These are phyloP conservation scores for Dendrobium nobile DNA, from an alignment of 106 monocot genomes.

Conservation along the genomic window DNA sequence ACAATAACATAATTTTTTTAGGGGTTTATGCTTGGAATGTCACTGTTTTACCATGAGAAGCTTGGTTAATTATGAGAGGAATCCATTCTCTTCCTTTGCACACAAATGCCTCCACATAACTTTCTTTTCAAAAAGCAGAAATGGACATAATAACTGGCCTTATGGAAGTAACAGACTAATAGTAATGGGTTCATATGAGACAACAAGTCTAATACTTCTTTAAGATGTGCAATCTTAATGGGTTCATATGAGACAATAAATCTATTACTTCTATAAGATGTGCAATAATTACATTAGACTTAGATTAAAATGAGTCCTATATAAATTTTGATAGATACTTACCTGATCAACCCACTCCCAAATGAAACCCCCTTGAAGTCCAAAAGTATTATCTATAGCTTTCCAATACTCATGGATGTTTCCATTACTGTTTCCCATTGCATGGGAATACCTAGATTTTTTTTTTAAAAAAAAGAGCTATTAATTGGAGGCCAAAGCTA, in stretches of 20 bases:
- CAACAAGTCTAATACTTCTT: too few species aligned
- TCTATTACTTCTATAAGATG: background rate
- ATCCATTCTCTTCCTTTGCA: background rate
- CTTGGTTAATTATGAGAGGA: background rate
- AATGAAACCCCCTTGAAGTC: constrained; percentile 97
- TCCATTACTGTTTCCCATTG: constrained; percentile 98
- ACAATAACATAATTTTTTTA: background rate
- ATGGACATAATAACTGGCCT: too few species aligned
- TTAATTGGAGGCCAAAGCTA: constrained; percentile 3
- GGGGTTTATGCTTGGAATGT: background rate
- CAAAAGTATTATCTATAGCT: constrained; percentile 76
- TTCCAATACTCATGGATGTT: constrained; percentile 89
- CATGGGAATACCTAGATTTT: constrained; percentile 81
- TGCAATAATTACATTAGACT: background rate
- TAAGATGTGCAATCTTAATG: too few species aligned
- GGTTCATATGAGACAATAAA: background rate
- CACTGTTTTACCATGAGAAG: background rate
- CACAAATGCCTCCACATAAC: background rate
- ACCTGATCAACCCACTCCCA: constrained; percentile 99
- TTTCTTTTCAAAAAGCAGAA: too few species aligned
- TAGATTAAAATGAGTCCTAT: background rate
- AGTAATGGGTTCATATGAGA: too few species aligned
- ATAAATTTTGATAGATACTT: background rate
- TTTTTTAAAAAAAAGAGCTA: constrained; percentile 6
- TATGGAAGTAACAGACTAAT: too few species aligned